A percentile compares a stretch with the other conserved stretches of the same genome.
Evolutionary conservation across 805 yeast genomes (phyloP).

Genomic region (Starmerella riodocensis): DNA sequence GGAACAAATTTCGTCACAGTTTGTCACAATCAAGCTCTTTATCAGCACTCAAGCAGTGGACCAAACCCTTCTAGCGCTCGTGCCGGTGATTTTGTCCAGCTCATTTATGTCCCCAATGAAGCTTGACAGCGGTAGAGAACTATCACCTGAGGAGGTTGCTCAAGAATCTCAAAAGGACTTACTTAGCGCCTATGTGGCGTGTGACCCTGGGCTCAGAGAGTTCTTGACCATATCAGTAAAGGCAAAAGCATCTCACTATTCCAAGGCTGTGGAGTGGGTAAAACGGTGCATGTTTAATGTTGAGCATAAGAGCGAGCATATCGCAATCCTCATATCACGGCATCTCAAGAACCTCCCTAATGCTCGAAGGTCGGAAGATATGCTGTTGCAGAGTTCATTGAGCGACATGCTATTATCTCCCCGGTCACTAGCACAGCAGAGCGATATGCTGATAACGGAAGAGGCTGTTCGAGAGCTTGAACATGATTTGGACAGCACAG

Average conservation of each 20-base stretch:
- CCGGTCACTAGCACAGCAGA: slow-evolving; percentile 53
- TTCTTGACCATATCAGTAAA: slow-evolving; percentile 47
- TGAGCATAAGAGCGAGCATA: slow-evolving; percentile 59
- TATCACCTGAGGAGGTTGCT: slow-evolving; percentile 67
- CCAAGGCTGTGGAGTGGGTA: slow-evolving; percentile 65
- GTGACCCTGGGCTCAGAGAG: slow-evolving; percentile 56
- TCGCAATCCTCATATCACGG: slow-evolving; percentile 52
- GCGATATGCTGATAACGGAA: slow-evolving; percentile 56
- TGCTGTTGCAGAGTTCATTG: slow-evolving; percentile 53
- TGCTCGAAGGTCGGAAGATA: slow-evolving; percentile 46
- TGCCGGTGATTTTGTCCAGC: slow-evolving; percentile 49
- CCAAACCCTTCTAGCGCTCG: slow-evolving; percentile 44
- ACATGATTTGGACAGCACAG: slow-evolving; percentile 33
- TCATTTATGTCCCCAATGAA: slow-evolving; percentile 61
- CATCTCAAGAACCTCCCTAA: slow-evolving; percentile 48
- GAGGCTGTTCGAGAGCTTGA: slow-evolving; percentile 42
- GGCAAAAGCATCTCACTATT: slow-evolving; percentile 49
- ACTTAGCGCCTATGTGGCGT: slow-evolving; percentile 38
- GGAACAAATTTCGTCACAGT: slow-evolving; percentile 69
- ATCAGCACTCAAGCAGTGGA: slow-evolving; percentile 44
- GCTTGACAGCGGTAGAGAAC: slow-evolving; percentile 43
- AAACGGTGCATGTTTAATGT: slow-evolving; percentile 49
- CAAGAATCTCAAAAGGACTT: slow-evolving; percentile 61
- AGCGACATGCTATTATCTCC: slow-evolving; percentile 39
- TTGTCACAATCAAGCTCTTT: slow-evolving; percentile 52